Base-by-base conservation (phyloP, 2,329 filamentous ascomycete species). In the Claviceps fusiformis region DNA sequence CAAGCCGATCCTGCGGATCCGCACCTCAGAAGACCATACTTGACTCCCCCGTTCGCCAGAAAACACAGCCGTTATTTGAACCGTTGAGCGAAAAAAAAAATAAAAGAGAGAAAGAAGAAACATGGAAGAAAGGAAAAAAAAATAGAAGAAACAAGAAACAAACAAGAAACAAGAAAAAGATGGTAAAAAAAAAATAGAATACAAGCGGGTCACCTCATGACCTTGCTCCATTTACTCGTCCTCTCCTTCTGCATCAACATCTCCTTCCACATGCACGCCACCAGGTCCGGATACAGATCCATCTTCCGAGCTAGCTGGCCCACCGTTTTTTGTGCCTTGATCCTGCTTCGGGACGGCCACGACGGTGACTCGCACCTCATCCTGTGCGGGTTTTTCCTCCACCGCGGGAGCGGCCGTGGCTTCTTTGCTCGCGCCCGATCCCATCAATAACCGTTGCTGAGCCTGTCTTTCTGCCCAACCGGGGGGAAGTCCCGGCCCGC, bases 401-500 rank as follows among this genome's bases (percentile, higher is more conserved):
- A 57, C 59, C 3, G 50, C 17, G 35, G 58, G 24, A 48, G 57
- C 35, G 31, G 54, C 53, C 55, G 5, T 59, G 55, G 41, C 56
- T 53, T 10, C 57, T 57, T 9, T 43, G 27, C 15, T 60, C 55
- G 31, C 47, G 9, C 54, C 62, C 53, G 62, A 61, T 1, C 56
- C 39, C 35, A 13, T 52, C 27, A 61, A 51, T 24, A 61, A 54
- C 35, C 52, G 55, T 13, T 54, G 57, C 8, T 59, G 59, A 1
- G 60, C 50, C 53, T 63, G 62, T 54, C 59, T 69, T 50, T 72
- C 70, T 19, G 62, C 63, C 80, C 80, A 82, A 0, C 73, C 74
- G 3, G 82, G 82, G 1, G 82, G 81, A 19, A 85, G 68, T 2
- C 82, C 82, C 2, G 82, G 82, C 1, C 81, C 82, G 61, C 81